A percentile compares a stretch with the other conserved stretches of the same genome.
phyloP scores from a whole-genome alignment of 164 flowering plant genomes.

The Piper betle region DNA sequence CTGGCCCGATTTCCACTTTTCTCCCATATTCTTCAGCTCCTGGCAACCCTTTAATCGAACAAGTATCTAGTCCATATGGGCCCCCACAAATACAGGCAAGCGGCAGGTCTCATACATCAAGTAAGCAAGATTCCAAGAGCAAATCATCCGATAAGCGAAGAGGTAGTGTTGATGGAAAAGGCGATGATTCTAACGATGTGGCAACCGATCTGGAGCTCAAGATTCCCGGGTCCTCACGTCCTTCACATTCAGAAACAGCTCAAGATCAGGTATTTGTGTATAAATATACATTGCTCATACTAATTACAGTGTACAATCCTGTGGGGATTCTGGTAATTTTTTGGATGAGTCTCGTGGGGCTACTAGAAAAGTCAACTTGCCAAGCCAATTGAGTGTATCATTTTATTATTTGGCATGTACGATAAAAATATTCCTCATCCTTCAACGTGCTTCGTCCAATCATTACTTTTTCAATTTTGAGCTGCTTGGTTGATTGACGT shows the following conservation, averaged over 20 bases:
- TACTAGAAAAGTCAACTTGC: no score
- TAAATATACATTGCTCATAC: background rate
- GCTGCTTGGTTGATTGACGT: no score
- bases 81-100: conserved; percentile 29
- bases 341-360: no score
- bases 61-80: conserved; percentile 28
- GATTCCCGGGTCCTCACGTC: conserved; percentile 46
- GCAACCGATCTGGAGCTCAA: conserved; percentile 67
- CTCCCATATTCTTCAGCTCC: conserved; percentile 45
- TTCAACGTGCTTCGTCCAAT: no score
- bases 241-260: conserved; percentile 3
- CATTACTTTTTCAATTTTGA: no score
- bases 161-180: conserved; percentile 24
- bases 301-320: no score
- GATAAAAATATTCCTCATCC: no score
- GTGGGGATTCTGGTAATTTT: no score
- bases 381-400: no score
- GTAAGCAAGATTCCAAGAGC: conserved; percentile 40
- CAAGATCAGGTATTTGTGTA: conserved; percentile 29
- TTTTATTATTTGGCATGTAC: no score
- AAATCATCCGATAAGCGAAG: conserved; percentile 29
- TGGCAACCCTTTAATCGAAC: conserved; percentile 36
- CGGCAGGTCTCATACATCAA: conserved; percentile 30
- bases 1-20: conserved; percentile 34
- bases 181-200: conserved; percentile 48